A percentile compares a stretch with the other conserved stretches of the same genome.
phyloP scores from a whole-genome alignment of 345 rosid species.

The Iberis pinnata region DNA sequence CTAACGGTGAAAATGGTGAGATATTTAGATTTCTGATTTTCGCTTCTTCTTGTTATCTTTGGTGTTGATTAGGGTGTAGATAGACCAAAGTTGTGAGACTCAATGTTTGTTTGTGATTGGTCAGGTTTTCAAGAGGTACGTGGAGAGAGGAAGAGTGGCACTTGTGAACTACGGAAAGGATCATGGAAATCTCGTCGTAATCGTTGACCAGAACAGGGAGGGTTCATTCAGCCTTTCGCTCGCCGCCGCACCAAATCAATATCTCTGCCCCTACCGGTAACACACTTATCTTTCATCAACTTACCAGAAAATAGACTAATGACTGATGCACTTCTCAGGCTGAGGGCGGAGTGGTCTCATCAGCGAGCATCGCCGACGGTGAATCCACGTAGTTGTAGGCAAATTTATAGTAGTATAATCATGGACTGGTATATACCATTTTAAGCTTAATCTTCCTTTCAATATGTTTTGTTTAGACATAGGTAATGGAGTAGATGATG shows the following conservation, averaged over 20 bases:
- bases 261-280: conserved; percentile 30
- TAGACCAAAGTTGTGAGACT: not conserved
- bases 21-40: conserved; percentile 4
- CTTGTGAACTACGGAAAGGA: conserved; percentile 85
- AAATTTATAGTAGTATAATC: too few species aligned
- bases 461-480: too few species aligned
- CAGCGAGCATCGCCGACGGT: too few species aligned
- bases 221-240: conserved; percentile 40
- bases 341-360: too few species aligned
- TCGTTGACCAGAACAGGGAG: conserved; percentile 84
- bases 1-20: not conserved
- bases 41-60: not conserved
- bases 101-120: not conserved
- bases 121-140: conserved; percentile 89
- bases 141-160: conserved; percentile 92
- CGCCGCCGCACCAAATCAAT: conserved; percentile 33
- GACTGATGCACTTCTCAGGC: too few species aligned
- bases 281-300: conserved; percentile 49
- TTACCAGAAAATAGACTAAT: conserved; percentile 33
- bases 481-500: too few species aligned
- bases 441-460: too few species aligned
- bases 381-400: too few species aligned
- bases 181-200: conserved; percentile 77
- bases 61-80: not conserved
- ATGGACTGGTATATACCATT: too few species aligned